phyloP scores from a whole-genome alignment of 2,329 filamentous ascomycete species.

The Polychaeton citri region DNA sequence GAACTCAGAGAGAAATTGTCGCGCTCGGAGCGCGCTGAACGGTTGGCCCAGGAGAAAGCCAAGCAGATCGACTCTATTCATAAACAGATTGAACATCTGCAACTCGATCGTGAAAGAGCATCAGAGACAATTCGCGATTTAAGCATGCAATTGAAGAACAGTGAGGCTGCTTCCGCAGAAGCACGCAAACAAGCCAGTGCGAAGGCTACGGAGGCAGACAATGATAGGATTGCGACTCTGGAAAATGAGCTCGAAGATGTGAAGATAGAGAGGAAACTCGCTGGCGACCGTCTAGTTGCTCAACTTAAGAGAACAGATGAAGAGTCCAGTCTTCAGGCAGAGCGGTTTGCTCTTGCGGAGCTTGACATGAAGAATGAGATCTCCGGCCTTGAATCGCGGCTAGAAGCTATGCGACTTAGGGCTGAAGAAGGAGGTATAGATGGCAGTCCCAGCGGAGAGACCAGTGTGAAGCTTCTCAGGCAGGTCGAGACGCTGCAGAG shows the following conservation, averaged over 20 bases:
- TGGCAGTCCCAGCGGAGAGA: conserved; percentile 41
- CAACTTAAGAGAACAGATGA: conserved; percentile 62
- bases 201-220: conserved; percentile 56
- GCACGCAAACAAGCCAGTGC: conserved; percentile 54
- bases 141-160: conserved; percentile 54
- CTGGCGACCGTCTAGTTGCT: conserved; percentile 53
- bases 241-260: conserved; percentile 50
- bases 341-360: conserved; percentile 55
- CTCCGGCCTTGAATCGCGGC: conserved; percentile 65
- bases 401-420: conserved; percentile 72
- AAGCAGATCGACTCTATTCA: conserved; percentile 50
- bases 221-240: conserved; percentile 39
- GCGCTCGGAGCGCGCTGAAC: conserved; percentile 45
- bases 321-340: conserved; percentile 57
- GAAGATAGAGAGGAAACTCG: conserved; percentile 64
- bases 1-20: conserved; percentile 49
- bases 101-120: conserved; percentile 19
- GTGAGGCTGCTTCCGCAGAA: conserved; percentile 51
- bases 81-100: conserved; percentile 19
- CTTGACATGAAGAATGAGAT: conserved; percentile 71
- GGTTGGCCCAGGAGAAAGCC: conserved; percentile 42
- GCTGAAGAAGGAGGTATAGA: conserved; percentile 85
- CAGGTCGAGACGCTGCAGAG: conserved; percentile 94
- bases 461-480: conserved; percentile 56
- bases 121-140: conserved; percentile 56